Percentiles rank a stretch among this genome's conserved stretches.
These are phyloP conservation scores for Phialophora chinensis DNA, from an alignment of 2,329 filamentous ascomycete species.

Conservation along the genomic window DNA sequence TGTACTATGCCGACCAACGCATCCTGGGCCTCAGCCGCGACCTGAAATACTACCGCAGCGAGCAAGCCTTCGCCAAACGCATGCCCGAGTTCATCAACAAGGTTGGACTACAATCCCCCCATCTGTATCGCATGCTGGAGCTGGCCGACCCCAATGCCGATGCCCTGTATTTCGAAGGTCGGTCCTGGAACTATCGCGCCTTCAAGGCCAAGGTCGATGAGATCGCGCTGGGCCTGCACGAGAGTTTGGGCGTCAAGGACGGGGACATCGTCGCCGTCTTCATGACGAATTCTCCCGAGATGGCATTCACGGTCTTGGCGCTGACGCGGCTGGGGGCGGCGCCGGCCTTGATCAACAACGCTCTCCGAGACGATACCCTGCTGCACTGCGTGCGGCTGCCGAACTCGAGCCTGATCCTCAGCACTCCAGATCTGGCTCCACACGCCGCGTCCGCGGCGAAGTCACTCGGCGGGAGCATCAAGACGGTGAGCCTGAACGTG, in stretches of 20 bases:
- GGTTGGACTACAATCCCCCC: slow-evolving; percentile 48
- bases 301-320: slow-evolving; percentile 53
- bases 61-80: slow-evolving; percentile 45
- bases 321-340: slow-evolving; percentile 56
- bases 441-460: slow-evolving; percentile 34
- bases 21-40: slow-evolving; percentile 50
- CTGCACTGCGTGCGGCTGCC: slow-evolving; percentile 54
- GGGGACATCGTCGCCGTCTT: slow-evolving; percentile 56
- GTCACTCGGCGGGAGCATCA: slow-evolving; percentile 36
- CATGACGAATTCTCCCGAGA: slow-evolving; percentile 57
- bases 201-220: slow-evolving; percentile 49
- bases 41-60: slow-evolving; percentile 45
- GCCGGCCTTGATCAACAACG: slow-evolving; percentile 55
- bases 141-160: slow-evolving; percentile 49
- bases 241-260: slow-evolving; percentile 44
- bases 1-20: slow-evolving; percentile 50
- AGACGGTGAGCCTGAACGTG: slow-evolving; percentile 31
- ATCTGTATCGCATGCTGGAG: slow-evolving; percentile 52
- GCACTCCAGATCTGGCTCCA: slow-evolving; percentile 52
- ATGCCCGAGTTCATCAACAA: slow-evolving; percentile 46
- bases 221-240: slow-evolving; percentile 51
- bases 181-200: slow-evolving; percentile 54
- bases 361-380: slow-evolving; percentile 55
- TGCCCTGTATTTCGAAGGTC: slow-evolving; percentile 57
- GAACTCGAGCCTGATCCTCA: slow-evolving; percentile 50